phyloP scores from a whole-genome alignment of 495 filamentous ascomycete genomes.

The Aspergillus affinis region DNA sequence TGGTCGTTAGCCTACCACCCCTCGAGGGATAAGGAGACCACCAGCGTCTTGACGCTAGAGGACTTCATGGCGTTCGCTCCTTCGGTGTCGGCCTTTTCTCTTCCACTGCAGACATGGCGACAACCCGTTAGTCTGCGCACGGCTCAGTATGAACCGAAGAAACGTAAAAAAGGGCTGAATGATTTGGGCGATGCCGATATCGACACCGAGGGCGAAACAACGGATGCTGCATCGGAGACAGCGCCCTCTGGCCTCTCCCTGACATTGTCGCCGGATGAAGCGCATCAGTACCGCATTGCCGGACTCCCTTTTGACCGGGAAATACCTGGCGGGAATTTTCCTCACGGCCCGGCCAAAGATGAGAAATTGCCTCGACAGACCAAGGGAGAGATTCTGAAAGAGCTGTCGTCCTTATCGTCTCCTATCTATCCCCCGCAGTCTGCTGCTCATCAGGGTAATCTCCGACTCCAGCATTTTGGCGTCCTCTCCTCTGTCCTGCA shows the following conservation, averaged over 20 bases:
- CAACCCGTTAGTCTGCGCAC: constrained; percentile 36
- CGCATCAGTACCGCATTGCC: constrained; percentile 47
- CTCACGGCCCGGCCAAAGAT: constrained; percentile 34
- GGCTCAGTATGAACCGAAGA: constrained; percentile 38
- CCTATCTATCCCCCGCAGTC: constrained; percentile 40
- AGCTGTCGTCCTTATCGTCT: constrained; percentile 30
- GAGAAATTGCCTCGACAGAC: constrained; percentile 14
- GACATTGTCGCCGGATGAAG: constrained; percentile 46
- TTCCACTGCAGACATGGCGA: constrained; percentile 43
- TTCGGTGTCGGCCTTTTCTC: constrained; percentile 38
- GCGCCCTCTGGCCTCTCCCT: constrained; percentile 25
- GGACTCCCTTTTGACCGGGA: constrained; percentile 45
- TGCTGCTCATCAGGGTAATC: constrained; percentile 32
- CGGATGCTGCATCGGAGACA: constrained; percentile 36
- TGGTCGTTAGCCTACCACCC: constrained; percentile 11
- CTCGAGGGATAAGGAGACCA: constrained; percentile 1
- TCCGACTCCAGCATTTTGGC: constrained; percentile 58
- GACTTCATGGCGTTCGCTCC: constrained; percentile 35
- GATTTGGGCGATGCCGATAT: constrained; percentile 27
- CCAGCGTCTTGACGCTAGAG: constrained; percentile 10
- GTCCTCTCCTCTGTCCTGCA: constrained; percentile 63
- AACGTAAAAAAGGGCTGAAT: constrained; percentile 35
- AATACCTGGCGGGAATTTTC: constrained; percentile 44
- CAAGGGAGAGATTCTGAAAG: constrained; percentile 19
- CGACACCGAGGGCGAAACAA: constrained; percentile 31